Evolutionary conservation across 2,329 filamentous ascomycete species (phyloP).

Genomic region (Sarocladium oryzae): DNA sequence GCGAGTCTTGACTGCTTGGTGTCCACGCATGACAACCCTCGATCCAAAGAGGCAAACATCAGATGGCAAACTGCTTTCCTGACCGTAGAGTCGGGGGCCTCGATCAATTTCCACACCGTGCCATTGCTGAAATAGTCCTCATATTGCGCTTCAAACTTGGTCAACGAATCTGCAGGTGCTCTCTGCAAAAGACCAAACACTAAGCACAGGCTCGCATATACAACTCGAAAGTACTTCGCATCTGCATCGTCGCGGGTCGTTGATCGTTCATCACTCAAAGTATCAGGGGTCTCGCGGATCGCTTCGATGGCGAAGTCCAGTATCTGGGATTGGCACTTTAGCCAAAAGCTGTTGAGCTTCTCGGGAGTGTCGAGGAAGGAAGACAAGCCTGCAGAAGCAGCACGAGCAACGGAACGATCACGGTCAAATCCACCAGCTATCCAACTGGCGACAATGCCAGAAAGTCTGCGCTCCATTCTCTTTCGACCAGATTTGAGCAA

Average conservation of each 20-base stretch:
- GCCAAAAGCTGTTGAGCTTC: conserved; percentile 72
- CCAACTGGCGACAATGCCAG: conserved; percentile 80
- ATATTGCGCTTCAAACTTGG: conserved; percentile 56
- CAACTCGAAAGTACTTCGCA: conserved; percentile 76
- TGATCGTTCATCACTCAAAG: conserved; percentile 82
- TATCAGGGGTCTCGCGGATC: conserved; percentile 71
- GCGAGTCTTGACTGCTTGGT: conserved; percentile 45
- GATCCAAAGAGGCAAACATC: conserved; percentile 40
- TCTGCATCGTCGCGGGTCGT: conserved; percentile 79
- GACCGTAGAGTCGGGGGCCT: conserved; percentile 50
- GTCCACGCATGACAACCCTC: conserved; percentile 40
- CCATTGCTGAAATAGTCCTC: conserved; percentile 59
- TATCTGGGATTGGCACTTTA: conserved; percentile 72
- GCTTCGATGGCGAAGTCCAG: conserved; percentile 77
- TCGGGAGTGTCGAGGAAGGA: conserved; percentile 73
- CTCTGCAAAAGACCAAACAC: conserved; percentile 46
- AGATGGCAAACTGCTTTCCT: conserved; percentile 47
- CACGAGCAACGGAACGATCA: conserved; percentile 67
- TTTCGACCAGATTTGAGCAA: conserved; percentile 63
- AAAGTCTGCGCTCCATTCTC: conserved; percentile 73
- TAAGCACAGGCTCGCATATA: conserved; percentile 48
- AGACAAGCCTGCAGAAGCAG: conserved; percentile 70
- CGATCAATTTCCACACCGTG: conserved; percentile 61
- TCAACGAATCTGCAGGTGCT: conserved; percentile 44
- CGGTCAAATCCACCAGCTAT: conserved; percentile 82